Base-by-base conservation (phyloP, 805 yeast genomes). In the Pichia gijzeniarum region DNA sequence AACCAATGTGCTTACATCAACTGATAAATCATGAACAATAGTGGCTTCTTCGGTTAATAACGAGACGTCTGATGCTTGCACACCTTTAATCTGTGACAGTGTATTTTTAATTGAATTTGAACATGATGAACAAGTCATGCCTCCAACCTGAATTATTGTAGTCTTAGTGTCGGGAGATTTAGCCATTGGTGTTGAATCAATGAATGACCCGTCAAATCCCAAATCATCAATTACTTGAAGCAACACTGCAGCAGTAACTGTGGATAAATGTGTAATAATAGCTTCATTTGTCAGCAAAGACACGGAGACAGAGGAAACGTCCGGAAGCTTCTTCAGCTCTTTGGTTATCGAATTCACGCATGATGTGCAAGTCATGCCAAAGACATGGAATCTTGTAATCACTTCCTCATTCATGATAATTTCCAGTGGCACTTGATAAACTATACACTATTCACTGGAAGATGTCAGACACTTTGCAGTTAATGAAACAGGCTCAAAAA, bases 121-220 rank as follows among this genome's bases (percentile, higher is more conserved):
- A 60, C 98, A 91, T 1, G 95, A 76, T 2, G 93, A 82, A 59
- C 97, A 91, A 2, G 98, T 90, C 97, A 90, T 91, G 2, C 97
- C 97, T 14, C 67, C 62, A 1, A 83, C 67, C 4, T 61, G 52
- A 13, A 64, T 37, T 9, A 45, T 41, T 3, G 63, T 56, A 6
- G 47, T 50, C 2, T 18, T 19, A 8, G 32, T 22, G 7, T 25
- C n/a, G 20, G 19, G 5, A 3, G 36, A 5, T 5, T 19, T 31
- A 4, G 22, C 10, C n/a, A 35, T 12, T 20, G 5, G 5, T 5
- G 21, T 12, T 20, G 22, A n/a, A 18, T 12, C 44, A 41, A 13
- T 45, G 39, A 2, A 50, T 20, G 4, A 50, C 1, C 65, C 71
- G 4, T 72, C 74, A 50, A 80, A 71, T 3, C 80, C 80, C 8